Conservation (phyloP, 306 rosid species). For the Phaseolus lunatus region DNA sequence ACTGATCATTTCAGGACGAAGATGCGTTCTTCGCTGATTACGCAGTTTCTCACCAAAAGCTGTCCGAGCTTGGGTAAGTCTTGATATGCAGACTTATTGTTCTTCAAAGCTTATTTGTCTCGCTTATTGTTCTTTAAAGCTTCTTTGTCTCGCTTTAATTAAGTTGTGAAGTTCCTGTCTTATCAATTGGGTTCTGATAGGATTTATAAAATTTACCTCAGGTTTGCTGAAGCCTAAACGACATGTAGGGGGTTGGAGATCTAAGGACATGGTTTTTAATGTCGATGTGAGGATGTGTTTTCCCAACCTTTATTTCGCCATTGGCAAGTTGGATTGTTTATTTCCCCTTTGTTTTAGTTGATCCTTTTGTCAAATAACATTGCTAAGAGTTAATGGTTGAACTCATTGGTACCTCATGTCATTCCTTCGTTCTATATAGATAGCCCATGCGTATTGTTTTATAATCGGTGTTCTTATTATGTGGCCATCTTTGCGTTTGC, state of each 20-base stretch:
- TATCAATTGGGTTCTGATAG: background rate
- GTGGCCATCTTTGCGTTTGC: too few species aligned
- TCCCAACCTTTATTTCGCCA: conserved; percentile 7
- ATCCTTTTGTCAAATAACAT: conserved; percentile 40
- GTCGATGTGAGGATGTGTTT: conserved; percentile 32
- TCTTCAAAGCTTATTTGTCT: too few species aligned
- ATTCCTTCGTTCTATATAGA: too few species aligned
- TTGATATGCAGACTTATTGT: background rate
- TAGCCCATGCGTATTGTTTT: too few species aligned
- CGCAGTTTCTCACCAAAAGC: conserved; percentile 75
- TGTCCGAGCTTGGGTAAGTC: conserved; percentile 92
- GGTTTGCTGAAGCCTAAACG: conserved; percentile 52
- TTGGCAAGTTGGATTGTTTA: conserved; percentile 26
- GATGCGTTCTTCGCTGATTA: conserved; percentile 89
- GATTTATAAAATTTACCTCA: background rate
- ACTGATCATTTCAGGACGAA: conserved; percentile 64
- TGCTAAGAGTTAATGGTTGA: background rate
- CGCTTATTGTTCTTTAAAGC: too few species aligned
- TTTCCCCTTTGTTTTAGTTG: background rate
- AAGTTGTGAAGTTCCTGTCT: background rate
- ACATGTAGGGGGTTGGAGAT: background rate
- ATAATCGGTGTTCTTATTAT: too few species aligned
- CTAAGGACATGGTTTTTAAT: conserved; percentile 27
- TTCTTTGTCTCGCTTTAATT: too few species aligned
- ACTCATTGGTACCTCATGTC: background rate